Evolutionary conservation across 2,329 filamentous ascomycete genomes (phyloP), one percentile per base, ranked within the genome.

Genomic region (Xylariaceae sp.): DNA sequence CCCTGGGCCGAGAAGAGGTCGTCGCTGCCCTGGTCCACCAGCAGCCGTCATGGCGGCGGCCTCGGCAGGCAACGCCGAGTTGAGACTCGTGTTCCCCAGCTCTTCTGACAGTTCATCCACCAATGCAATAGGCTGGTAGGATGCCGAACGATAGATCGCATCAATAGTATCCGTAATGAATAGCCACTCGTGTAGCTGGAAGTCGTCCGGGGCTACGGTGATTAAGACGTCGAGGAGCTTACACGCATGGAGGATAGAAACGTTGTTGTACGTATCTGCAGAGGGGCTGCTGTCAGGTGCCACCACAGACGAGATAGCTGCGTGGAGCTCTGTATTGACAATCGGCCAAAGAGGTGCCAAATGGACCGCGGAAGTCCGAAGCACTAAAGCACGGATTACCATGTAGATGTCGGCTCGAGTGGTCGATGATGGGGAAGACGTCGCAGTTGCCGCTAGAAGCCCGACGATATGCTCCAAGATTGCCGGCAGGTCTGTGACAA

Each of bases 101-200:
- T 87, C 86, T 61, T 95, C 90, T 0, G 90, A 88, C 7, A 96
- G 79, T 65, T 94, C 89, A 64, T 97, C 94, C 0, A 89, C 88
- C 4, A 97, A 81, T 2, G 91, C 91, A 2, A 89, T 77, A 1
- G 91, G 82, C 55, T 85, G 81, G 74, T 87, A 87, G 45, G 79
- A 76, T 11, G 84, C 75, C 0, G 91, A 86, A 10, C 89, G 86
- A 72, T 99, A 96, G 27, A 99, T 89, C 1, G 94, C 92, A 65
- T 99, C 94, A 60, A 97, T 92, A 11, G 93, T 97, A 72, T 99
- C 94, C 1, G 92, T 96, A 50, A 99, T 87, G 71, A 96, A 99
- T 3, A 97, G 83, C 94, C 94, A 99, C 76, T 97, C 91, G 66
- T 96, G 88, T n/a, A 97, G 82, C 72, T 97, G 94, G 73, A 97